Percentiles rank a stretch among this genome's conserved stretches.
These are phyloP conservation scores for Pterulicium gracile DNA, from an alignment of 1,284 basidiomycete species.

Conservation along the genomic window DNA sequence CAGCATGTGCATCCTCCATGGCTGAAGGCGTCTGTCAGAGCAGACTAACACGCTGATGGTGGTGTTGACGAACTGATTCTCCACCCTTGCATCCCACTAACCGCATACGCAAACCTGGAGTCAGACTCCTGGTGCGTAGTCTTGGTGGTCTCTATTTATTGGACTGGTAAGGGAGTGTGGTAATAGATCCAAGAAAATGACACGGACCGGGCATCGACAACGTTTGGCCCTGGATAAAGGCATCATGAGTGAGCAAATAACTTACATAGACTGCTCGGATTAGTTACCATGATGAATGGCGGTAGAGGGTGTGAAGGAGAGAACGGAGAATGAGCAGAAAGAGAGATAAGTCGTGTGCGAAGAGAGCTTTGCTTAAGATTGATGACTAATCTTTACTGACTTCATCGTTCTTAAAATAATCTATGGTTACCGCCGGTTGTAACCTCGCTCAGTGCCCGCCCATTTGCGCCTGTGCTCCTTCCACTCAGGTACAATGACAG, in stretches of 20 bases:
- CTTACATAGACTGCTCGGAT: too few relatives aligned
- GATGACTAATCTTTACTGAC: too few relatives aligned
- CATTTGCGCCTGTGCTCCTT: too few relatives aligned
- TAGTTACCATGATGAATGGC: not conserved
- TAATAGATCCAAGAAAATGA: not conserved
- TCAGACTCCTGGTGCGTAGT: conserved; percentile 72
- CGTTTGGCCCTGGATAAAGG: conserved; percentile 1
- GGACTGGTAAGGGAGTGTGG: not conserved
- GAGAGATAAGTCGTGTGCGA: conserved; percentile 3
- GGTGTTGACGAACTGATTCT: conserved; percentile 73
- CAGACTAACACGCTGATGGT: conserved; percentile 1
- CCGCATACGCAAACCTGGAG: conserved; percentile 70
- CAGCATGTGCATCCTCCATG: conserved; percentile 98
- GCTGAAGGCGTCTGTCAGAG: conserved; percentile 48
- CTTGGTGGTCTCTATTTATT: conserved; percentile 67
- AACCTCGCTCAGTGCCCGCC: too few relatives aligned
- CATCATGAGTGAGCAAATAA: not conserved
- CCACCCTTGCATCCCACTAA: conserved; percentile 99
- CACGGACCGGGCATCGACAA: not conserved
- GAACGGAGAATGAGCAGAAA: not conserved
- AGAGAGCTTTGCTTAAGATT: not conserved
- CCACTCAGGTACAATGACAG: too few relatives aligned
- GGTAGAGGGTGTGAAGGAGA: not conserved
- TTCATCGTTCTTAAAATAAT: too few relatives aligned
- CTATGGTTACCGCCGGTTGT: too few relatives aligned